These are phyloP conservation scores for Claviceps maximensis DNA, from an alignment of 2,329 filamentous ascomycete species.

Conservation along the genomic window DNA sequence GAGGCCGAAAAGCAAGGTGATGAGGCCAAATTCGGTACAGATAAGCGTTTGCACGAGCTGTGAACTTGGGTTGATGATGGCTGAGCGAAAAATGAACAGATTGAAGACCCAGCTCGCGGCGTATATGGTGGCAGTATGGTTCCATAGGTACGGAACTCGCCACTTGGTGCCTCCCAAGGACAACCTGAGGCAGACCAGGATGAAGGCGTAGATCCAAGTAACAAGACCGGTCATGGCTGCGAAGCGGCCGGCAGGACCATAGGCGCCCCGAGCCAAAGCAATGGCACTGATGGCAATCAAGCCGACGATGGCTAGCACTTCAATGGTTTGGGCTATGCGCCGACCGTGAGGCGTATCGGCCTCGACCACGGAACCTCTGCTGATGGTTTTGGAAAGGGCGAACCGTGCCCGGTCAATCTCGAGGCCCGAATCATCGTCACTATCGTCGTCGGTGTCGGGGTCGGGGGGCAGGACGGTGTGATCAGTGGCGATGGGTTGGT, in stretches of 20 bases:
- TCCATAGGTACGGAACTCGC: constrained; percentile 68
- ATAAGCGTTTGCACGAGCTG: constrained; percentile 47
- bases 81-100: constrained; percentile 70
- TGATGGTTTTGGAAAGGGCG: constrained; percentile 45
- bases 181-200: constrained; percentile 60
- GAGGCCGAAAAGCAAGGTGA: constrained; percentile 60
- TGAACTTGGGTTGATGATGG: constrained; percentile 63
- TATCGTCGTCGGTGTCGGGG: constrained; percentile 36
- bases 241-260: constrained; percentile 41
- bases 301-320: constrained; percentile 61
- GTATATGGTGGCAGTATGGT: constrained; percentile 82
- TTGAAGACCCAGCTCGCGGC: constrained; percentile 67
- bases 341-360: constrained; percentile 67
- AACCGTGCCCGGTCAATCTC: constrained; percentile 45
- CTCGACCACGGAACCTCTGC: constrained; percentile 52
- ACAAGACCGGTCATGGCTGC: constrained; percentile 54
- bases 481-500: constrained; percentile 38
- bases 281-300: constrained; percentile 57
- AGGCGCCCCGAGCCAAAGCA: constrained; percentile 47
- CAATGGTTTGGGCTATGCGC: constrained; percentile 53
- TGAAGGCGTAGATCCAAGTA: constrained; percentile 69
- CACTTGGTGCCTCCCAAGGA: constrained; percentile 51
- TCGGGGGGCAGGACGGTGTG: constrained; percentile 41
- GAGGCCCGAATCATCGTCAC: constrained; percentile 45
- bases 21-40: constrained; percentile 62